Base-by-base conservation (phyloP, 1,284 basidiomycete genomes). In the Ustilago tritici region DNA sequence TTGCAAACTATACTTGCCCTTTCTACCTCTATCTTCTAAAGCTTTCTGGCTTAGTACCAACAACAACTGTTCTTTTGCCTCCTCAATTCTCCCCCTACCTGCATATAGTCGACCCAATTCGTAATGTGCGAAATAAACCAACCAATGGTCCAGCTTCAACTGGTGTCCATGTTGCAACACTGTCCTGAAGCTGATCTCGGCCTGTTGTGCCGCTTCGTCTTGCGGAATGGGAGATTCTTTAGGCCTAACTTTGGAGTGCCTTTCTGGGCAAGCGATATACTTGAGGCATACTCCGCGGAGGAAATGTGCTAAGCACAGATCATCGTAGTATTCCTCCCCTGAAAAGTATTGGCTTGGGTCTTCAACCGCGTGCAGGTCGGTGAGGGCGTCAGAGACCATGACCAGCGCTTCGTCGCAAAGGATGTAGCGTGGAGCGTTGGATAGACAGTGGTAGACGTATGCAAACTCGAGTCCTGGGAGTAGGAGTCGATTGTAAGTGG, bases 61-160 rank as follows among this genome's bases (percentile, higher is more conserved):
- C n/a, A 84, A 72, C 49, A 84, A 65, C 70, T 82, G 65, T 32
- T 75, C 66, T 58, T 72, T 74, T 0, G 84, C 84, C 56, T 84
- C 75, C 2, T 15, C 47, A 4, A 35, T 56, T 47, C 69, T 59
- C 2, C 76, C 72, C 38, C 43, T 63, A 1, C 61, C 64, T 11
- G 83, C 79, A 65, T 82, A 81, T 57, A 86, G 65, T 8, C 84
- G 60, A 3, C 84, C 84, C 32, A 86, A 70, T 68, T 86, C 84
- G 66, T 86, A 86, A 65, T 84, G 83, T 12, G 81, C 77, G 76
- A 86, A 86, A 80, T 86, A 86, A 15, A 83, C 69, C 31, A 86
- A 65, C 71, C 83, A 86, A 72, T 85, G 84, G 41, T 86, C 84
- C 23, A 78, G 68, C 31, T 69, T 65, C 17, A 85, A 55, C 59